Evolutionary conservation across 352 stramenopile species (phyloP), one percentile per base, ranked within the genome.

Genomic region (Thraustotheca clavata): DNA sequence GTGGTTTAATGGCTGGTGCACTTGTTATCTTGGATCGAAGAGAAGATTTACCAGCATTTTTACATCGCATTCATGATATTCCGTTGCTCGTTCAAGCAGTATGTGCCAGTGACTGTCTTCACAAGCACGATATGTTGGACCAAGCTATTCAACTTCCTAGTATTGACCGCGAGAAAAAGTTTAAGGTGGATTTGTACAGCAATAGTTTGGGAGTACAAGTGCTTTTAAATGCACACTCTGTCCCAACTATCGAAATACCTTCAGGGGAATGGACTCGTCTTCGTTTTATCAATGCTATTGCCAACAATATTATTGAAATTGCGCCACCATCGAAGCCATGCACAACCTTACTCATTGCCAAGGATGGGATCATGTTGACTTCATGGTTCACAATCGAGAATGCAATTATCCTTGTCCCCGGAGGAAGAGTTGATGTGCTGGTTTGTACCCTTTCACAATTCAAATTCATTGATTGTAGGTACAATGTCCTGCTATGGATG

Each of bases 251-350:
- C 22, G 68, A 84, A 55, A 70, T 89, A 54, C 67, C 68, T 8
- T 67, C 74, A 0, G 70, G 72, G 0, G 76, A 85, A 61, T 75
- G 85, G 71, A 89, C 86, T 67, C 83, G 83, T 6, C 48, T 89
- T 29, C 74, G 83, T 8, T 81, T 79, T 59, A 62, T 91, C 34
- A 91, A 91, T 57, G 80, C 83, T 22, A 87, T 91, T 54, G 76
- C 83, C n/a, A 91, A 91, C 60, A 89, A 87, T 69, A 76, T 89
- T 8, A 76, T 73, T 5, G 83, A 91, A 67, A 61, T 91, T 12
- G 73, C 72, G 18, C 80, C 74, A 4, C 39, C 39, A 27, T n/a
- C 39, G n/a, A 24, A n/a, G n/a, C 71, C 62, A 4, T 91, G 83
- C 47, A 71, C 75, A 29, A 55, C 88, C 43, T 62, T 79, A 49